Evolutionary conservation across 495 filamentous ascomycete genomes (phyloP).

Genomic region (Tuber aestivum): DNA sequence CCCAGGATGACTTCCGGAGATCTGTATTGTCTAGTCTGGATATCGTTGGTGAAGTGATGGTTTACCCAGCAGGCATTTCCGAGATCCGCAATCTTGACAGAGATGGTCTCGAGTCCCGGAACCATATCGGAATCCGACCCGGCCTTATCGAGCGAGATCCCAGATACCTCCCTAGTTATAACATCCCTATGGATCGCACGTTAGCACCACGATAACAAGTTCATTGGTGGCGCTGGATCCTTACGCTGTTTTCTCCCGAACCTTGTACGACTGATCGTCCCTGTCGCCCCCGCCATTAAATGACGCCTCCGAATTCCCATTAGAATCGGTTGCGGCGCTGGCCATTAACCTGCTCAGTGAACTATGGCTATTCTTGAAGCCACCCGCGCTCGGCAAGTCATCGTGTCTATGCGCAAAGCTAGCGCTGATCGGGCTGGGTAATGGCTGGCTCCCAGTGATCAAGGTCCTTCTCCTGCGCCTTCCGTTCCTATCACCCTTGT

Average conservation of each 20-base stretch:
- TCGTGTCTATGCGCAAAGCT: conserved; percentile 63
- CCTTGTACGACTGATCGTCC: conserved; percentile 68
- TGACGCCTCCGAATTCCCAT: conserved; percentile 35
- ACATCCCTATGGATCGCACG: conserved; percentile 58
- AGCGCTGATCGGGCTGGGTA: conserved; percentile 90
- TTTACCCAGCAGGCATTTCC: conserved; percentile 98
- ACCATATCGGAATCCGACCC: conserved; percentile 47
- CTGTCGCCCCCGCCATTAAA: conserved; percentile 44
- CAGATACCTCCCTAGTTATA: conserved; percentile 83
- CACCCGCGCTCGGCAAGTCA: conserved; percentile 48
- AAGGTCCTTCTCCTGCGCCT: conserved; percentile 76
- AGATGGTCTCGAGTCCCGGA: conserved; percentile 65
- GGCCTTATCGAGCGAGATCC: conserved; percentile 83
- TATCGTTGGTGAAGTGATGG: conserved; percentile 99
- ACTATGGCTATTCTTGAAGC: conserved; percentile 60
- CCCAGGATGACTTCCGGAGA: conserved; percentile 96
- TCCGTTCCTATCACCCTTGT: conserved; percentile 91
- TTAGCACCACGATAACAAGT: conserved; percentile 16
- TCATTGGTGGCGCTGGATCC: conserved; percentile 43
- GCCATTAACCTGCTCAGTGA: conserved; percentile 71
- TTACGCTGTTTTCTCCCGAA: conserved; percentile 91
- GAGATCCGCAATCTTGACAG: conserved; percentile 97
- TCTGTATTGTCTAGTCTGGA: conserved; percentile 94
- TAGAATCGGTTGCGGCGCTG: conserved; percentile 32
- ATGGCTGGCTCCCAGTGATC: conserved; percentile 93